phyloP scores from a whole-genome alignment of 805 yeast species.

The Metschnikowia koreensis region DNA sequence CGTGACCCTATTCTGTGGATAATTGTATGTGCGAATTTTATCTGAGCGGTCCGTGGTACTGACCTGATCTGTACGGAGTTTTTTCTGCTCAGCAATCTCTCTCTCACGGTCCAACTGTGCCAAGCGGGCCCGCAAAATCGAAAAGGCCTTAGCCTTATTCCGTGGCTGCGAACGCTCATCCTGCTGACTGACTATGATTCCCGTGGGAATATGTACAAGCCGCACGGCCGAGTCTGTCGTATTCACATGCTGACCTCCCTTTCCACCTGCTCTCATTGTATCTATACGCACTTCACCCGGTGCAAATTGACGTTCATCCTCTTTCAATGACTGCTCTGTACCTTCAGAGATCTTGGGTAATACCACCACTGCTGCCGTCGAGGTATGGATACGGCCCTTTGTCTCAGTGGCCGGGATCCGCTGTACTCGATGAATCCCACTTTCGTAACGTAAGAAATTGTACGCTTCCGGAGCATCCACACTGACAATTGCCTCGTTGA shows the following conservation, averaged over 20 bases:
- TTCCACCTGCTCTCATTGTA: slow-evolving; percentile 96
- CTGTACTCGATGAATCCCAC: slow-evolving; percentile 96
- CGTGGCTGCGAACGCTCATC: slow-evolving; percentile 94
- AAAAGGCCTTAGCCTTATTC: slow-evolving; percentile 89
- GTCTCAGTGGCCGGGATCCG: slow-evolving; percentile 90
- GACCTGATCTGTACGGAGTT: slow-evolving; percentile 77
- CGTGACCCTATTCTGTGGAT: slow-evolving; percentile 86
- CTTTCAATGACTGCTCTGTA: slow-evolving; percentile 42
- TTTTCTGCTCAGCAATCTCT: slow-evolving; percentile 61
- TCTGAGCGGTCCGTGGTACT: slow-evolving; percentile 87
- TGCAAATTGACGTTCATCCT: slow-evolving; percentile 67
- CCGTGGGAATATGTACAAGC: slow-evolving; percentile 87
- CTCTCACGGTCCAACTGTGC: slow-evolving; percentile 76
- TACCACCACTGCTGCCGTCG: slow-evolving; percentile 94
- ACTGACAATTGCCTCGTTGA: slow-evolving; percentile 68
- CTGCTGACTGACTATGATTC: slow-evolving; percentile 84
- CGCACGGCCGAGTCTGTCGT: slow-evolving; percentile 97
- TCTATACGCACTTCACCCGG: slow-evolving; percentile 90
- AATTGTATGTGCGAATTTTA: slow-evolving; percentile 91
- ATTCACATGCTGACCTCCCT: slow-evolving; percentile 98
- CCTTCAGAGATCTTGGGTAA: slow-evolving; percentile 75
- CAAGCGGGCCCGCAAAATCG: slow-evolving; percentile 74
- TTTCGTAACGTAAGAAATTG: slow-evolving; percentile 71
- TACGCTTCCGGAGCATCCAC: slow-evolving; percentile 78
- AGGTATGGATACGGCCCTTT: slow-evolving; percentile 92